Conservation (phyloP, 768 basidiomycete genomes). For the Leccinum ochraceum region DNA sequence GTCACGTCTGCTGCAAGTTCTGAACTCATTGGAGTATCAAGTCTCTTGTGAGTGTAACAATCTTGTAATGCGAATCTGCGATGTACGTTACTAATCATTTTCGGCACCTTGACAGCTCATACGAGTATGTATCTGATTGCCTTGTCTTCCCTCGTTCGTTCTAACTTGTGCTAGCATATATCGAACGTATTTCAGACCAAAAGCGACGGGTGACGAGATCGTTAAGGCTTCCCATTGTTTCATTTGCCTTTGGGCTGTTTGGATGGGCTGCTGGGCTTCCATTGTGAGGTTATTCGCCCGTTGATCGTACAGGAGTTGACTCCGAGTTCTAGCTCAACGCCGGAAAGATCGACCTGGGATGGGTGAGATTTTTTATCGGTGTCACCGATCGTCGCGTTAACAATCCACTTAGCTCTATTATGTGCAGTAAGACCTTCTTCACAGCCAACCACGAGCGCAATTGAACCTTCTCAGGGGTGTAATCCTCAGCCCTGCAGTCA, state of each 20-base stretch:
- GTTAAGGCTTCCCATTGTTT: constrained; percentile 41
- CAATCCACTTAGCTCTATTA: constrained; percentile 38
- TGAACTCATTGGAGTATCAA: constrained; percentile 47
- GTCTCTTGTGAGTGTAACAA: constrained; percentile 39
- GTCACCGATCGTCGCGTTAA: constrained; percentile 5
- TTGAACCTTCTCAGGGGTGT: constrained; percentile 40
- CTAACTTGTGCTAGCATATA: constrained; percentile 29
- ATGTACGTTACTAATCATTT: neutral
- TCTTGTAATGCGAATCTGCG: neutral
- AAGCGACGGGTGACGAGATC: constrained; percentile 37
- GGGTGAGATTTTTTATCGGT: constrained; percentile 33
- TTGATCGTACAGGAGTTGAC: neutral
- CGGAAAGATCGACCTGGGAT: constrained; percentile 47
- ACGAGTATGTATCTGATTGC: constrained; percentile 38
- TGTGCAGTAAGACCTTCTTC: constrained; percentile 37
- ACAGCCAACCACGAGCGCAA: neutral
- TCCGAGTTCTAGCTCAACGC: constrained; percentile 39
- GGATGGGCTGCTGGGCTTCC: constrained; percentile 45
- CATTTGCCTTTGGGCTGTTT: constrained; percentile 44
- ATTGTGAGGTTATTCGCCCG: constrained; percentile 30
- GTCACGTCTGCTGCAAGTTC: constrained; percentile 48
- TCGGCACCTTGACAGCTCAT: constrained; percentile 35
- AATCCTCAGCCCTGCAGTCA: constrained; percentile 50
- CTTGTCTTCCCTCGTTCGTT: neutral
- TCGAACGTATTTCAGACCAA: constrained; percentile 40